These are phyloP conservation scores for Crucihimalaya himalaica DNA, from an alignment of 345 rosid genomes.

Conservation along the genomic window DNA sequence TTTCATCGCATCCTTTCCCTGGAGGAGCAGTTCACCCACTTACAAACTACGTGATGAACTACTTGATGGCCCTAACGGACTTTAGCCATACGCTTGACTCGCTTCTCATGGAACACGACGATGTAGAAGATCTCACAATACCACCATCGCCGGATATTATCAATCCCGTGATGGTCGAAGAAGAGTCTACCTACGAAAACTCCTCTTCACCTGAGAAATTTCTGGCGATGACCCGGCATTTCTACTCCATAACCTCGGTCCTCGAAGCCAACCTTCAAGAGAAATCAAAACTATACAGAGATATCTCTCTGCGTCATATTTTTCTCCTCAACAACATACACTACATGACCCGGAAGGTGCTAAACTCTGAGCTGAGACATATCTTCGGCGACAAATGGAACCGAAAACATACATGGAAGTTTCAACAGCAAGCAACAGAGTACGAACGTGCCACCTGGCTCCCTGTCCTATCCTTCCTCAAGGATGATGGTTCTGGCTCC, in stretches of 20 bases:
- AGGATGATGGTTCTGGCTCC: constrained; percentile 49
- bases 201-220: constrained; percentile 31
- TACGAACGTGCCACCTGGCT: constrained; percentile 85
- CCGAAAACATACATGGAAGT: constrained; percentile 72
- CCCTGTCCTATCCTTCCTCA: constrained; percentile 62
- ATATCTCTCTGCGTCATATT: constrained; percentile 64
- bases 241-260: constrained; percentile 56
- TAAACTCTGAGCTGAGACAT: constrained; percentile 61
- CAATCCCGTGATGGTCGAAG: constrained; percentile 35
- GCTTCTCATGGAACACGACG: constrained; percentile 58
- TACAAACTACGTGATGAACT: constrained; percentile 84
- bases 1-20: constrained; percentile 55
- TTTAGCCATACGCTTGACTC: constrained; percentile 62
- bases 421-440: constrained; percentile 72
- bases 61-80: constrained; percentile 64
- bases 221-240: constrained; percentile 53
- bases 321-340: constrained; percentile 88
- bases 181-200: constrained; percentile 46
- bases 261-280: constrained; percentile 71
- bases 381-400: constrained; percentile 80
- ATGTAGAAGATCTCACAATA: constrained; percentile 33
- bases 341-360: constrained; percentile 84
- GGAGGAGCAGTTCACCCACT: constrained; percentile 81
- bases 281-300: constrained; percentile 66
- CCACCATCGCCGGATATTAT: constrained; percentile 43